A percentile compares a stretch with the other conserved stretches of the same genome.
Evolutionary conservation across 129 eudicot species (phyloP).

Genomic region (Smallanthus sonchifolius): DNA sequence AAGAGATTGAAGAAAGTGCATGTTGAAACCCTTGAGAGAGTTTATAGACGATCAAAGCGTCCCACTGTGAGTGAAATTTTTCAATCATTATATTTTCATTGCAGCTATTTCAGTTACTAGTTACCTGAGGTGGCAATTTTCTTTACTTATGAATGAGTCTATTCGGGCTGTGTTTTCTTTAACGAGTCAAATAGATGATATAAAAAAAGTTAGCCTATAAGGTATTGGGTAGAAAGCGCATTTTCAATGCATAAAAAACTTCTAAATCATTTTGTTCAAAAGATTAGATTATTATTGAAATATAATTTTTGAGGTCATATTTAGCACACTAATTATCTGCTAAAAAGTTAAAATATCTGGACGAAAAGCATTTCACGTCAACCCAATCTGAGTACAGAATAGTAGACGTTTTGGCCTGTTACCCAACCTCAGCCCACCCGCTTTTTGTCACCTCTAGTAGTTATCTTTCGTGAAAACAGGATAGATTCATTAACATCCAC

Average conservation of each 20-base stretch:
- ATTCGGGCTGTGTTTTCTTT: not conserved
- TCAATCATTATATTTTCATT: not conserved
- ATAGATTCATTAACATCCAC: not conserved
- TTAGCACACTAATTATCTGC: not conserved
- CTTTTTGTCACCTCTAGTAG: not conserved
- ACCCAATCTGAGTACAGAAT: not conserved
- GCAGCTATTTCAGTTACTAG: not conserved
- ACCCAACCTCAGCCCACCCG: not conserved
- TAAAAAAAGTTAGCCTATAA: not conserved
- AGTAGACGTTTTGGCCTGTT: not conserved
- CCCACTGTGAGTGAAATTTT: constrained; percentile 78
- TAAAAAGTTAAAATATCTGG: not conserved
- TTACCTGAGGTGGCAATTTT: not conserved
- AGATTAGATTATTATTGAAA: not conserved
- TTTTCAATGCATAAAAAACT: not conserved
- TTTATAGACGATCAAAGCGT: constrained; percentile 74
- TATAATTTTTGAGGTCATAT: not conserved
- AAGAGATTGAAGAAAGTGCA: constrained; percentile 87
- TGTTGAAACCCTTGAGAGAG: constrained; percentile 76
- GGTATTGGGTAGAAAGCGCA: not conserved
- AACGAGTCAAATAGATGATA: not conserved
- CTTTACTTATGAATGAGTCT: not conserved
- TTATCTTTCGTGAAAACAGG: not conserved
- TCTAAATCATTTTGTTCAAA: not conserved
- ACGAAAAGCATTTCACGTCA: not conserved